Conservation (phyloP, 202 grass and related monocot species). For the Bolboschoenoplectus hybrid region DNA sequence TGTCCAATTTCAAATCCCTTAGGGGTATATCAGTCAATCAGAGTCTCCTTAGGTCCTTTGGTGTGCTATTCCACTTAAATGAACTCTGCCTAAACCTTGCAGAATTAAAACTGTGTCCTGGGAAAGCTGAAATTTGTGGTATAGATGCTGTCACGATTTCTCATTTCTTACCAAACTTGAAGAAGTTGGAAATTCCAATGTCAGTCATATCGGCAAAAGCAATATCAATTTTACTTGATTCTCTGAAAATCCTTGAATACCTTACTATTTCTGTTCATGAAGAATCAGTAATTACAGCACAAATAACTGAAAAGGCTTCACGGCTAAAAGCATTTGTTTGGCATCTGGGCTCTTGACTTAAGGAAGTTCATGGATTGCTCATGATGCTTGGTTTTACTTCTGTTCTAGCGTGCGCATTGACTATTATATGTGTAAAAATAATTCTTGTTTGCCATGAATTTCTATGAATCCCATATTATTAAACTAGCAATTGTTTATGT, state of each 20-base stretch:
- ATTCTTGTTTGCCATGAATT: no score
- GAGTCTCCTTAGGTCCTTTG: background rate
- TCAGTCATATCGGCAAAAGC: background rate
- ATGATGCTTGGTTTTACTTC: background rate
- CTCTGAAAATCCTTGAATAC: background rate
- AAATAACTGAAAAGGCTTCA: background rate
- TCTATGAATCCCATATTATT: no score
- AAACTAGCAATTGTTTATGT: no score
- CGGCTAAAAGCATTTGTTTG: constrained; percentile 3
- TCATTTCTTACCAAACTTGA: constrained; percentile 13
- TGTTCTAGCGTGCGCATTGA: background rate
- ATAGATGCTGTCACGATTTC: background rate
- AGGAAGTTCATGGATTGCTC: background rate
- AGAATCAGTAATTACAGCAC: background rate
- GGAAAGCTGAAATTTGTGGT: background rate
- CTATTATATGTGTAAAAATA: no score
- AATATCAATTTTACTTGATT: background rate
- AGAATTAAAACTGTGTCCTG: background rate
- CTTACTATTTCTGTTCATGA: constrained; percentile 6
- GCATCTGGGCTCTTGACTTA: background rate
- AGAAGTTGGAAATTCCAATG: constrained; percentile 11
- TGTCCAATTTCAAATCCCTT: constrained; percentile 2
- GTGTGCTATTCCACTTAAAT: background rate
- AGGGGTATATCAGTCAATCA: background rate
- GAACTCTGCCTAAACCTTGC: background rate